phyloP scores from a whole-genome alignment of 2,329 filamentous ascomycete species.

The Pestalotiopsis sp. region DNA sequence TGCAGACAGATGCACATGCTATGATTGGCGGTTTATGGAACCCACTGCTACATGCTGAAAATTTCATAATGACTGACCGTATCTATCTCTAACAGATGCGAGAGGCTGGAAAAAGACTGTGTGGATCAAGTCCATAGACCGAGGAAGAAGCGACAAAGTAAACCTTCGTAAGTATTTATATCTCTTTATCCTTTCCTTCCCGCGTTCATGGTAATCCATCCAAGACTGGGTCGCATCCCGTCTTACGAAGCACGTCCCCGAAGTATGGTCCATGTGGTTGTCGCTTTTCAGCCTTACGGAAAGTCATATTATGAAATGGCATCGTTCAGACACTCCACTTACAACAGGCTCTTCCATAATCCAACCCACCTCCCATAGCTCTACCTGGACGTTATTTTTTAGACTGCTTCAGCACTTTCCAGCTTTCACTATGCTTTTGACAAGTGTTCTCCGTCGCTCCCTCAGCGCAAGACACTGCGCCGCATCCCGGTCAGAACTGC shows the following conservation, averaged over 20 bases:
- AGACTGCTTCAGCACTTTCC: not conserved
- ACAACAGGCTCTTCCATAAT: too few relatives aligned
- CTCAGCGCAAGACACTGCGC: not conserved
- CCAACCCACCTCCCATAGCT: too few relatives aligned
- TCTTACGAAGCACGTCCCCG: not conserved
- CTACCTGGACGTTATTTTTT: too few relatives aligned
- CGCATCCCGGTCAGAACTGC: not conserved
- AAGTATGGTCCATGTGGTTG: too few relatives aligned
- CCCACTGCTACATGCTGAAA: not conserved
- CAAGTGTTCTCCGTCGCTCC: not conserved
- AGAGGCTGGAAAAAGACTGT: conserved; percentile 51
- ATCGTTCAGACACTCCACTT: too few relatives aligned
- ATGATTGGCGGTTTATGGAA: not conserved
- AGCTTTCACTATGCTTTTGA: not conserved
- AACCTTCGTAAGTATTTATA: conserved; percentile 48
- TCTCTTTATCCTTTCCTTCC: not conserved
- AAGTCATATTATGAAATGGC: too few relatives aligned
- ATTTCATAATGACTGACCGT: not conserved
- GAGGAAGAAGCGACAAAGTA: conserved; percentile 53
- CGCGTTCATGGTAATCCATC: not conserved
- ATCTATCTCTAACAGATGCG: conserved; percentile 39
- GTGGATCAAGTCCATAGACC: conserved; percentile 49
- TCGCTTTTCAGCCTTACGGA: too few relatives aligned
- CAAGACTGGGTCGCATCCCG: not conserved
- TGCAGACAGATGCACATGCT: not conserved